Conservation (phyloP, 768 basidiomycete genomes). For the Boletus tylopilopsis region DNA sequence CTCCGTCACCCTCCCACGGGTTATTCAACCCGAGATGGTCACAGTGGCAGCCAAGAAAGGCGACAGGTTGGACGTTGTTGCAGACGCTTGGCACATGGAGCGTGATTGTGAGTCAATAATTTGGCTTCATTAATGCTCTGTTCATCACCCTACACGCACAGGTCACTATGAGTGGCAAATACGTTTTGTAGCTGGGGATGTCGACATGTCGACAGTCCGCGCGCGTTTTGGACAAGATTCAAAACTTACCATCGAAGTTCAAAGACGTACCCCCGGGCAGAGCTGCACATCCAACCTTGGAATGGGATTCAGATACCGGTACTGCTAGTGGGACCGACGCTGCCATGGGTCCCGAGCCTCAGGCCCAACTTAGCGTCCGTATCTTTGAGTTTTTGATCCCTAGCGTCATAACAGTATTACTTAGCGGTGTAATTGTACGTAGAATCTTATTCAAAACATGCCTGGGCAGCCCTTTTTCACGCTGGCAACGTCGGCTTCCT, state of each 20-base stretch:
- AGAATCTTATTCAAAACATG: conserved; percentile 13
- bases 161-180: conserved; percentile 65
- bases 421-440: conserved; percentile 21
- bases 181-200: conserved; percentile 48
- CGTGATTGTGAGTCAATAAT: conserved; percentile 46
- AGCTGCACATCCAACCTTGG: conserved; percentile 22
- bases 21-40: conserved; percentile 57
- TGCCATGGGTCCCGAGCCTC: background rate
- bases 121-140: background rate
- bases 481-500: background rate
- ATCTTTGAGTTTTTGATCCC: background rate
- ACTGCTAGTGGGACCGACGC: conserved; percentile 14
- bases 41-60: conserved; percentile 59
- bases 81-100: conserved; percentile 62
- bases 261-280: conserved; percentile 27
- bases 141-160: conserved; percentile 20
- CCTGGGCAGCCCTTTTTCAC: conserved; percentile 1
- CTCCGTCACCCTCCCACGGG: conserved; percentile 45
- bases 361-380: conserved; percentile 2
- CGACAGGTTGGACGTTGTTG: conserved; percentile 52
- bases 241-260: conserved; percentile 46
- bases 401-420: conserved; percentile 24
- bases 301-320: conserved; percentile 29
- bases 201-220: conserved; percentile 50
- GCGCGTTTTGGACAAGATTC: conserved; percentile 47